phyloP scores from a whole-genome alignment of 805 yeast genomes.

The Isabelozyma rhagii region DNA sequence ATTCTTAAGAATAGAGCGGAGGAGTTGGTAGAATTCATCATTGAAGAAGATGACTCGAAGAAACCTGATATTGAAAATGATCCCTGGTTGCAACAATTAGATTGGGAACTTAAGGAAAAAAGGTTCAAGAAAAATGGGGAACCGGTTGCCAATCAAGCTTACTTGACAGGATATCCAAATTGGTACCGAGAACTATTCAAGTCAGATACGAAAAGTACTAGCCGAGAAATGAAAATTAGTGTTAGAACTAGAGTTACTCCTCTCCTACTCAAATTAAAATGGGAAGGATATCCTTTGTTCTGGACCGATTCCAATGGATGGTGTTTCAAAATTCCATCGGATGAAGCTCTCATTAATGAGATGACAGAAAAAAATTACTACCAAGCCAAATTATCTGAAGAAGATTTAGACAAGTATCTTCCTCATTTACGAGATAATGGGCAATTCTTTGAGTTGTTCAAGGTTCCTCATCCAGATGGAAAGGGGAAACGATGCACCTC shows the following conservation, averaged over 20 bases:
- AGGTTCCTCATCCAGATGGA: slow-evolving; percentile 88
- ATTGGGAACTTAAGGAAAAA: slow-evolving; percentile 72
- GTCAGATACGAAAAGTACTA: slow-evolving; percentile 24
- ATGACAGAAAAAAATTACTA: slow-evolving; percentile 39
- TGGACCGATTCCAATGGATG: slow-evolving; percentile 85
- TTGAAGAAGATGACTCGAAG: slow-evolving; percentile 22
- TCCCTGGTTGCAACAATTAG: slow-evolving; percentile 88
- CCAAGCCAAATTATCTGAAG: slow-evolving; percentile 24
- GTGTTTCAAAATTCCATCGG: slow-evolving; percentile 68
- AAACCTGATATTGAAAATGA: slow-evolving; percentile 48
- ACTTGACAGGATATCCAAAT: slow-evolving; percentile 84
- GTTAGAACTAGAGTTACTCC: slow-evolving; percentile 77
- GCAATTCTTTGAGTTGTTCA: slow-evolving; percentile 46
- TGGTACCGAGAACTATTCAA: slow-evolving; percentile 75
- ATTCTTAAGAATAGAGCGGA: slow-evolving; percentile 60
- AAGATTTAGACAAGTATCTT: slow-evolving; percentile 20
- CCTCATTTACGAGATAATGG: slow-evolving; percentile 21
- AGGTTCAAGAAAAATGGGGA: slow-evolving; percentile 65
- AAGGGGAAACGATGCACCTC: slow-evolving; percentile 68
- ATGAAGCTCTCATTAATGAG: slow-evolving; percentile 23
- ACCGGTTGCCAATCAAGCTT: slow-evolving; percentile 67
- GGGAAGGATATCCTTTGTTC: slow-evolving; percentile 80
- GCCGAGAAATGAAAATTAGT: slow-evolving; percentile 53
- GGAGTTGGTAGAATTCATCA: slow-evolving; percentile 45
- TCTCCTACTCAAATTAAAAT: slow-evolving; percentile 66